Conservation (phyloP, 208 protist species). For the Leishmania mexicana region DNA sequence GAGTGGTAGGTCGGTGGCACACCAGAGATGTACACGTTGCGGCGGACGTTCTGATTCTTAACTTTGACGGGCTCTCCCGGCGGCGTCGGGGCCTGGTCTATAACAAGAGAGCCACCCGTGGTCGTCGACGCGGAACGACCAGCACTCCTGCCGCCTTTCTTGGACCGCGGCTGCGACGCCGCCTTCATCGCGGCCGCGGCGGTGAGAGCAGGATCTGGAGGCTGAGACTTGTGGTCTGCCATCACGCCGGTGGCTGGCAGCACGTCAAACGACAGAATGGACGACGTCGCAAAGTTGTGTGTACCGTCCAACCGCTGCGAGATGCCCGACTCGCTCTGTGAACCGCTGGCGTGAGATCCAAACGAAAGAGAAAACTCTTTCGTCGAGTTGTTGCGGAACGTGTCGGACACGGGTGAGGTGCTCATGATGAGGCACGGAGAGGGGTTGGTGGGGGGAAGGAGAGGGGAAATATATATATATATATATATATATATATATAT, state of each 20-base stretch:
- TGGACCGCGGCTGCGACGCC: background rate
- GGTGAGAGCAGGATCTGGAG: background rate
- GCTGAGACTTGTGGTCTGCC: background rate
- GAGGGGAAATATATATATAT: too few relatives aligned
- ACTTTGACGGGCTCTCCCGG: background rate
- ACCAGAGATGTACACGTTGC: constrained; percentile 81
- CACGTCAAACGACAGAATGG: constrained; percentile 5
- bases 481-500: too few relatives aligned
- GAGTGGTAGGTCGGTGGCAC: constrained; percentile 49
- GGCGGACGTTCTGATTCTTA: constrained; percentile 40
- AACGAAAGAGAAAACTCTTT: constrained; percentile 13
- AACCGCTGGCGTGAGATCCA: constrained; percentile 9
- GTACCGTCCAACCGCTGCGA: constrained; percentile 14
- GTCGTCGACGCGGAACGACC: background rate
- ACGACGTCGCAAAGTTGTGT: background rate
- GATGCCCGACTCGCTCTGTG: constrained; percentile 9
- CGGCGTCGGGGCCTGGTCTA: background rate
- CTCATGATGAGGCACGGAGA: background rate
- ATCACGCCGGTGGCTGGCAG: background rate
- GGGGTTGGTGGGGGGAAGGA: background rate
- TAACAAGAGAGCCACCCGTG: background rate
- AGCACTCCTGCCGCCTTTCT: background rate
- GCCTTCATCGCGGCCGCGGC: background rate
- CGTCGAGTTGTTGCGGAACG: background rate
- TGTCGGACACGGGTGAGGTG: background rate